Evolutionary conservation across 2,329 filamentous ascomycete species (phyloP), one percentile per base, ranked within the genome.

Genomic region (Fusarium sp.): DNA sequence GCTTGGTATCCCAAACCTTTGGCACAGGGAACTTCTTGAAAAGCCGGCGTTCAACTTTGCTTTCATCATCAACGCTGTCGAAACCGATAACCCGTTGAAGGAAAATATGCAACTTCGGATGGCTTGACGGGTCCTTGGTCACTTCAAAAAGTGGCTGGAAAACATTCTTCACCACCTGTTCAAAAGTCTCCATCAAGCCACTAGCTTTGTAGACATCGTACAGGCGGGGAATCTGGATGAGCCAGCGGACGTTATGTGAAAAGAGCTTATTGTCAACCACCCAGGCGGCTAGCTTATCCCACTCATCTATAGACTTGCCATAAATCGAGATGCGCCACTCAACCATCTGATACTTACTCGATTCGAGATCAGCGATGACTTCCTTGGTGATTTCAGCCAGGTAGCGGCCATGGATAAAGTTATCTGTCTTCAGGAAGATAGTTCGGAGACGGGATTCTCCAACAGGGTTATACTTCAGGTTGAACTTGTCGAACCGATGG

Each of bases 251-350:
- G 78, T 99, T 99, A 77, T 96, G 95, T 3, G 95, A 98, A 80
- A 97, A 97, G 42, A 99, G 86, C 82, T 98, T 98, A 84, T 98
- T 97, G 82, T 98, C 95, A 17, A 98, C 90, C 9, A 99, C 94
- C 96, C 96, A 99, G 5, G 92, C 93, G 5, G 96, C 96, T 52
- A 99, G 88, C 77, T 97, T 99, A 77, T 98, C 95, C 96, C 96
- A 99, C 79, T 99, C 96, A 67, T 97, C 91, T 40, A 97, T 86
- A 4, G 92, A 92, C 77, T 94, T 92, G 67, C 96, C 96, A 75
- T 99, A 99, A 69, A 99, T 94, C 24, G 95, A 98, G 72, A 99
- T 97, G 43, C 96, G 94, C 95, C 97, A 99, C 82, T 99, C 96
- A 2, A 96, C 96, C 92, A 99, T 98, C 79, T 99, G 96, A 77